These are phyloP conservation scores for Elsinoe ampelina DNA, from an alignment of 2,329 filamentous ascomycete genomes.

Conservation along the genomic window DNA sequence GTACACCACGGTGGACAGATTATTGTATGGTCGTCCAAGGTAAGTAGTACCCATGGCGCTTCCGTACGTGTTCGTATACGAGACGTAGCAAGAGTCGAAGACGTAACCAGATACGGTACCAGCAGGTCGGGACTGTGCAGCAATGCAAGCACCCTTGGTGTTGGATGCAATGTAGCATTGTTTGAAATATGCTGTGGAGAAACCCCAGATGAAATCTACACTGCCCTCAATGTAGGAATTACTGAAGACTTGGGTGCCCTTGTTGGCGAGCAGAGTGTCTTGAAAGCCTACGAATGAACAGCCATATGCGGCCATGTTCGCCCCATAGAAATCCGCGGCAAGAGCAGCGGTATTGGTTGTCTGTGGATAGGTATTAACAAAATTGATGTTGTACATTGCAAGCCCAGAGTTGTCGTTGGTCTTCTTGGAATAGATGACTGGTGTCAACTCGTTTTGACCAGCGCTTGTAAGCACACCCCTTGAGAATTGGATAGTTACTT, in stretches of 20 bases:
- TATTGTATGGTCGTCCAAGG: conserved; percentile 44
- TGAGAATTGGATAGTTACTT: conserved; percentile 30
- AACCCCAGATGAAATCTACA: conserved; percentile 37
- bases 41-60: conserved; percentile 33
- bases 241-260: conserved; percentile 24
- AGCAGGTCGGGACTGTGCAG: conserved; percentile 30
- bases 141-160: conserved; percentile 26
- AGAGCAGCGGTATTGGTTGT: conserved; percentile 29
- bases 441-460: conserved; percentile 35
- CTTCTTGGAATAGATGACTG: conserved; percentile 39
- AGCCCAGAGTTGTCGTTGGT: conserved; percentile 24
- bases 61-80: conserved; percentile 42
- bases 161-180: conserved; percentile 29
- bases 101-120: conserved; percentile 30
- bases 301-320: conserved; percentile 27
- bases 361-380: conserved; percentile 26
- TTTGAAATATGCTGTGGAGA: conserved; percentile 36
- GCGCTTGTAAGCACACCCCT: conserved; percentile 34
- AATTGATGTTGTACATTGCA: conserved; percentile 27
- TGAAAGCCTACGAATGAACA: conserved; percentile 26
- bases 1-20: conserved; percentile 41
- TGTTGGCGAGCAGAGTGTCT: conserved; percentile 25
- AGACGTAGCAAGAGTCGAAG: conserved; percentile 42
- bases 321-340: conserved; percentile 26
- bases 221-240: conserved; percentile 27